phyloP scores from a whole-genome alignment of 2,329 filamentous ascomycete species.

The Epicoccum sorghinum region DNA sequence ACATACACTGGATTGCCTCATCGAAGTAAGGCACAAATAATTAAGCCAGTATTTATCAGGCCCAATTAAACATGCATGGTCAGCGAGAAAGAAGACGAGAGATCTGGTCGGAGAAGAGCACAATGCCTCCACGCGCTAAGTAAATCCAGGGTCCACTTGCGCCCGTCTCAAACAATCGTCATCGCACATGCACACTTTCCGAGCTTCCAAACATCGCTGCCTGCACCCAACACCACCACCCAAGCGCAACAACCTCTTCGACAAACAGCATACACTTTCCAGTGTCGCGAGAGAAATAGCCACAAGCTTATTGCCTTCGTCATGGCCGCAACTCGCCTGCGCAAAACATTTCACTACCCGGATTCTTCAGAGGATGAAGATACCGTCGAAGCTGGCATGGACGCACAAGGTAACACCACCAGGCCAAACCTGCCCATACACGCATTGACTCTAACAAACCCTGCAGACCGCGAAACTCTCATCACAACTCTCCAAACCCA shows the following conservation, averaged over 20 bases:
- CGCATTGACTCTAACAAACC: not conserved
- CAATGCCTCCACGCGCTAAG: conserved; percentile 5
- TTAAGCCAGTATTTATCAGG: no score
- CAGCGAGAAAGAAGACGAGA: no score
- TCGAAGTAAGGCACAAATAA: no score
- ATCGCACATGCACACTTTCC: conserved; percentile 20
- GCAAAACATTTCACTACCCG: conserved; percentile 79
- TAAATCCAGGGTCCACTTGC: conserved; percentile 24
- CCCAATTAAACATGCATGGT: not conserved
- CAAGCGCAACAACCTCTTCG: no score
- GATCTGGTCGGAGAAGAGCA: not conserved
- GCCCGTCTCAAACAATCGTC: conserved; percentile 18
- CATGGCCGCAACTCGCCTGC: conserved; percentile 67
- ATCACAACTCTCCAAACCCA: conserved; percentile 42
- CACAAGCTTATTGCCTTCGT: not conserved
- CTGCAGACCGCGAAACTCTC: conserved; percentile 38
- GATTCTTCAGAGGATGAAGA: conserved; percentile 61
- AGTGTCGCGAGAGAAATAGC: not conserved
- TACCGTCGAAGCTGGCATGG: conserved; percentile 66
- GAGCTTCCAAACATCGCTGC: conserved; percentile 11
- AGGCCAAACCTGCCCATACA: no score
- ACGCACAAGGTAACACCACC: conserved; percentile 69
- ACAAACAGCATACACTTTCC: not conserved
- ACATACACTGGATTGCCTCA: no score
- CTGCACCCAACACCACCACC: conserved; percentile 13